A percentile compares a stretch with the other conserved stretches of the same genome.
phyloP scores from a whole-genome alignment of 495 filamentous ascomycete genomes.

The Aspergillus coremiiformis region DNA sequence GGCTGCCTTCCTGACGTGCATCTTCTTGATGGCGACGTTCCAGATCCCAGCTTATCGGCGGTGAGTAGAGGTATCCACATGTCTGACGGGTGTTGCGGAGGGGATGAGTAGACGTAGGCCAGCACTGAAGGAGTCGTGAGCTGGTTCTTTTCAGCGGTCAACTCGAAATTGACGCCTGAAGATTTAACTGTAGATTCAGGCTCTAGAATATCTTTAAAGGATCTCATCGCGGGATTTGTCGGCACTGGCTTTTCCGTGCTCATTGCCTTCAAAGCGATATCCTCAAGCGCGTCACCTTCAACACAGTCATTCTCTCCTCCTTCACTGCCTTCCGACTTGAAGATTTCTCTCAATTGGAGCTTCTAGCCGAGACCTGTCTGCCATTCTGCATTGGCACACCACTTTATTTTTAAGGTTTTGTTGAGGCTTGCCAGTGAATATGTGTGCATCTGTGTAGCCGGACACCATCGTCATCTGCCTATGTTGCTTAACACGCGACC shows the following conservation, averaged over 20 bases:
- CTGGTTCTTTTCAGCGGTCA: slow-evolving; percentile 5
- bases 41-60: too few relatives aligned
- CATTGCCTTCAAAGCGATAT: slow-evolving; percentile 55
- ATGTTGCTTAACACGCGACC: slow-evolving; percentile 62
- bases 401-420: slow-evolving; percentile 76
- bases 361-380: slow-evolving; percentile 73
- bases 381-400: slow-evolving; percentile 93
- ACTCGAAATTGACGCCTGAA: too few relatives aligned
- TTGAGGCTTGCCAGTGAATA: slow-evolving; percentile 64
- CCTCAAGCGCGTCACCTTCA: slow-evolving; percentile 42
- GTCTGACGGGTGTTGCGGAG: slow-evolving; percentile 59
- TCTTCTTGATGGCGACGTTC: slow-evolving; percentile 76
- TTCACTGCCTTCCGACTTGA: slow-evolving; percentile 34
- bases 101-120: slow-evolving; percentile 63
- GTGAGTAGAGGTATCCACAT: slow-evolving; percentile 77
- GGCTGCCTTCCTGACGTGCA: slow-evolving; percentile 77
- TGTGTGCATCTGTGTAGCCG: slow-evolving; percentile 80
- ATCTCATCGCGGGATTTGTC: slow-evolving; percentile 4
- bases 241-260: slow-evolving; percentile 44
- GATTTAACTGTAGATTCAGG: too few relatives aligned
- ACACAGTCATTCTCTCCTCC: slow-evolving; percentile 30
- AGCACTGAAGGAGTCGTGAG: slow-evolving; percentile 60
- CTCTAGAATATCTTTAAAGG: too few relatives aligned
- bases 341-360: slow-evolving; percentile 60
- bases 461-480: slow-evolving; percentile 68